These are phyloP conservation scores for Alternaria tenuissima DNA, from an alignment of 2,329 filamentous ascomycete genomes.

Conservation along the genomic window DNA sequence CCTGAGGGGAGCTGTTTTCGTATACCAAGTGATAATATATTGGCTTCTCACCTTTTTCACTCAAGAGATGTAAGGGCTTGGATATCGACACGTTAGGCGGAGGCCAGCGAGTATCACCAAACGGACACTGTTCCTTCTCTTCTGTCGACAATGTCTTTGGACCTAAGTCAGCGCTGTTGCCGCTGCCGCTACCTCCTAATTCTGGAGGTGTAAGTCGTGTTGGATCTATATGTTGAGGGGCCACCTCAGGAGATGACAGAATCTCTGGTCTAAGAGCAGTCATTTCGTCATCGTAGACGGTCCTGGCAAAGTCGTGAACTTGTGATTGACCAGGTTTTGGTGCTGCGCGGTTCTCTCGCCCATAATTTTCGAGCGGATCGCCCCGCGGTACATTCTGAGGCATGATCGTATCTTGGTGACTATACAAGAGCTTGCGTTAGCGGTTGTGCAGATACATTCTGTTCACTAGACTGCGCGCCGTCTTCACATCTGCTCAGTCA, in stretches of 20 bases:
- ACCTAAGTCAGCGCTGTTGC: background rate
- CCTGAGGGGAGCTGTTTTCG: conserved; percentile 6
- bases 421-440: background rate
- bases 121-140: background rate
- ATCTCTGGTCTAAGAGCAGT: rapidly evolving
- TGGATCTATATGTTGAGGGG: background rate
- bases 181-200: background rate
- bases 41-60: background rate
- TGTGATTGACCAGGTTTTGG: background rate
- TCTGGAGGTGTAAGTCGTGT: background rate
- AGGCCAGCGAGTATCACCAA: conserved; percentile 10
- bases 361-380: conserved; percentile 9
- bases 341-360: conserved; percentile 5
- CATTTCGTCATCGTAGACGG: background rate
- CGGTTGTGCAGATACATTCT: background rate
- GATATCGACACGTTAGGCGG: conserved; percentile 2
- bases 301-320: background rate
- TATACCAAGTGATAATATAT: conserved; percentile 14
- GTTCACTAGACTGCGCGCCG: background rate
- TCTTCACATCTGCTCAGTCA: background rate
- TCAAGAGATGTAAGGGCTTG: conserved; percentile 3
- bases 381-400: background rate
- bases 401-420: background rate
- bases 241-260: background rate
- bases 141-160: background rate